These are phyloP conservation scores for Guyanaporus albipodus DNA, from an alignment of 768 basidiomycete species.

Conservation along the genomic window DNA sequence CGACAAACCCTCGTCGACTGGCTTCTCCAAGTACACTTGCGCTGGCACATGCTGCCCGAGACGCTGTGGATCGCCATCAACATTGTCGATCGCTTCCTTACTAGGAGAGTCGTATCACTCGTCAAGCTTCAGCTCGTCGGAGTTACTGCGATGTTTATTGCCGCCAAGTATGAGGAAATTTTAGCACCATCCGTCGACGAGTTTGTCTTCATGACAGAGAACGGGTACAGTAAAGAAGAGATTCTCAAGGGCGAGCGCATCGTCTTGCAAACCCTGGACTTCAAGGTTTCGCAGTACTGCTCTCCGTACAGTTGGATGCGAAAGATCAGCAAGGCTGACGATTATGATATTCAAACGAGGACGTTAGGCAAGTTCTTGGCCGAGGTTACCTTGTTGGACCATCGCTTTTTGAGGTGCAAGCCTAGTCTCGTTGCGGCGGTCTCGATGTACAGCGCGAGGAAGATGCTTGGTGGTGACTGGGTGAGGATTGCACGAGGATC, in stretches of 20 bases:
- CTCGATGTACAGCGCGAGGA: slow-evolving; percentile 93
- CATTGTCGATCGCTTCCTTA: slow-evolving; percentile 90
- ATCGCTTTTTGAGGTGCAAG: slow-evolving; percentile 90
- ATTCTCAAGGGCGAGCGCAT: slow-evolving; percentile 98
- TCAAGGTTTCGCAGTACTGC: slow-evolving; percentile 95
- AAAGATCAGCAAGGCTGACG: slow-evolving; percentile 96
- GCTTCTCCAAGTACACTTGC: slow-evolving; percentile 95
- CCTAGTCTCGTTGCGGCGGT: slow-evolving; percentile 93
- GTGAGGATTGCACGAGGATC: slow-evolving; percentile 49
- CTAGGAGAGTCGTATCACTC: slow-evolving; percentile 80
- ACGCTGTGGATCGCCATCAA: slow-evolving; percentile 99
- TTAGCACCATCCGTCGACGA: slow-evolving; percentile 96
- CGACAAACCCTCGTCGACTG: slow-evolving; percentile 97
- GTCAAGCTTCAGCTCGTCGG: slow-evolving; percentile 95
- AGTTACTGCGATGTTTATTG: slow-evolving; percentile 98
- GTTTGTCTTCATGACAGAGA: slow-evolving; percentile 97
- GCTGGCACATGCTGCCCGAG: slow-evolving; percentile 99
- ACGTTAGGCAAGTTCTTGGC: slow-evolving; percentile 97
- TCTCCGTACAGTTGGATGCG: slow-evolving; percentile 99
- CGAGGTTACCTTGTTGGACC: slow-evolving; percentile 90
- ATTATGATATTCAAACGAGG: slow-evolving; percentile 96
- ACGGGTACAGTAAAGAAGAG: slow-evolving; percentile 90
- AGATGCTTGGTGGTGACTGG: slow-evolving; percentile 95
- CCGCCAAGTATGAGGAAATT: slow-evolving; percentile 99
- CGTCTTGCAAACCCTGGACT: slow-evolving; percentile 91